These are phyloP conservation scores for Alternaria brassicicola DNA, from an alignment of 2,329 filamentous ascomycete species.

Conservation along the genomic window DNA sequence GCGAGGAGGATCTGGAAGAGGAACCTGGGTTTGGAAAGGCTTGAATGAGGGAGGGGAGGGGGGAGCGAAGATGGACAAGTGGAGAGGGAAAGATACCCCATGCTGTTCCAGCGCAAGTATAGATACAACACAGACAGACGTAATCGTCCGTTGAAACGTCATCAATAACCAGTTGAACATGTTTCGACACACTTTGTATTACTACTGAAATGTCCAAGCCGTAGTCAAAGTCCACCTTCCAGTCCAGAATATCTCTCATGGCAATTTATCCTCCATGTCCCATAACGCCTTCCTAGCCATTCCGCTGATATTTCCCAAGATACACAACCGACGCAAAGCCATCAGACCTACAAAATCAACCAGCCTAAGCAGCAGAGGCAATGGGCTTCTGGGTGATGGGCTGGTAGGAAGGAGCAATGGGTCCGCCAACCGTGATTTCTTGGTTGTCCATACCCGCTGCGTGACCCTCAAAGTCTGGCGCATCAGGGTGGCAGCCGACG, in stretches of 20 bases:
- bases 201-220: background rate
- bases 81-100: background rate
- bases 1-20: conserved; percentile 20
- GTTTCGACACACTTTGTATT: background rate
- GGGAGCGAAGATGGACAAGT: background rate
- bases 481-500: conserved; percentile 72
- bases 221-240: background rate
- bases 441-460: conserved; percentile 36
- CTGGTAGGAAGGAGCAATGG: conserved; percentile 41
- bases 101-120: background rate
- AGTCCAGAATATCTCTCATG: background rate
- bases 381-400: conserved; percentile 40
- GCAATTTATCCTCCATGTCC: background rate
- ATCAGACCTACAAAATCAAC: background rate
- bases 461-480: conserved; percentile 44
- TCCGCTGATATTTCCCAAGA: background rate
- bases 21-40: conserved; percentile 43
- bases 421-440: conserved; percentile 35
- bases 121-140: background rate
- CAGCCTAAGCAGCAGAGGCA: conserved; percentile 36
- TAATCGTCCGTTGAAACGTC: too few species aligned
- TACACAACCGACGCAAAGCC: background rate
- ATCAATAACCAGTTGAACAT: background rate
- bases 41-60: background rate
- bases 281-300: background rate